Evolutionary conservation across 768 basidiomycete species (phyloP), one percentile per base, ranked within the genome.

Genomic region (Termitomyces sp.): DNA sequence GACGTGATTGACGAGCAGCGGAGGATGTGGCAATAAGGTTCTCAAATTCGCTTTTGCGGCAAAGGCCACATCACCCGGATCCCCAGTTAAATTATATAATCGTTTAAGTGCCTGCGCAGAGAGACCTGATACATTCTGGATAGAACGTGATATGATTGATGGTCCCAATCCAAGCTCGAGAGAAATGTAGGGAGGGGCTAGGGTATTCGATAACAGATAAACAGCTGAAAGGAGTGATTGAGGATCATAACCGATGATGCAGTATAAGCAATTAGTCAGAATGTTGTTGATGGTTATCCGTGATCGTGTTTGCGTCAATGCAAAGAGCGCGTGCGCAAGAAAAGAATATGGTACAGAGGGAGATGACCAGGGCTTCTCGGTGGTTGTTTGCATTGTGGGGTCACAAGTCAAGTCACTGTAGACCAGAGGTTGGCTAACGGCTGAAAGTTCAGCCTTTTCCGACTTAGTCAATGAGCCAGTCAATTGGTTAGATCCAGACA

Each of bases 1-100:
- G 0, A 95, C 86, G 60, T 78, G 76, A 27, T 79, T 73, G 30
- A 93, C 79, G 33, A 80, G 75, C 6, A 93, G 74, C 12, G 86
- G 81, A n/a, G 83, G 75, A 64, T 90, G 89, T 2, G 89, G 84
- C 26, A 91, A 68, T 26, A 94, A 77, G 4, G 90, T 90, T 43
- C 90, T 81, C 22, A 91, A 71, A 57, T 82, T 89, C 4, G 85
- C 84, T 68, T 89, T 93, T 10, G 93, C 92, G 57, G 84, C 82
- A 64, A 86, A 93, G 1, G 95, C 95, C 8, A 95, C 91, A 67
- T 95, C 92, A 0, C 95, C 95, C 26, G 85, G 81, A 71, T 97
- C 95, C 4, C 95, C 95, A 34, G 77, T 83, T 44, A 81, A 74
- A 61, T 86, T 88, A 69, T 91, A 91, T 14, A 93, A 70, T 56